Evolutionary conservation across 306 rosid genomes (phyloP).

Genomic region (Dalbergia cultrata): DNA sequence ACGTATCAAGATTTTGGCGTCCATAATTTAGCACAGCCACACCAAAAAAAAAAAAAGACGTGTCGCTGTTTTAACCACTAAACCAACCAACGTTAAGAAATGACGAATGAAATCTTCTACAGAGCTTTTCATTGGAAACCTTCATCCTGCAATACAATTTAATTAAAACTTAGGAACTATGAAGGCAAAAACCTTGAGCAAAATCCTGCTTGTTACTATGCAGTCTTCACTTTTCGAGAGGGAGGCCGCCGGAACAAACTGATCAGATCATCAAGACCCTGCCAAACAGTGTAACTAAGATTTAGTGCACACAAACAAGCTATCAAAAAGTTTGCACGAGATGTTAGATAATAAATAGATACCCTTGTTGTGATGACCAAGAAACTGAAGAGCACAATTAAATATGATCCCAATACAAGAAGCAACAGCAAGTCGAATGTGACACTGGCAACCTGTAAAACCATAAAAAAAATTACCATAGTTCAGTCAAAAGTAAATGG

Average conservation of each 20-base stretch:
- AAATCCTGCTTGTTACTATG: slow-evolving; percentile 52
- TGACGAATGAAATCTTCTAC: slow-evolving; percentile 30
- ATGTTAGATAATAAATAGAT: slow-evolving; percentile 31
- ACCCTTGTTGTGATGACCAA: slow-evolving; percentile 67
- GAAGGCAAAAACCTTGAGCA: slow-evolving; percentile 32
- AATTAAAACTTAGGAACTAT: slow-evolving; percentile 35
- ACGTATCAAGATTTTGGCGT: slow-evolving; percentile 51
- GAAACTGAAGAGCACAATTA: slow-evolving; percentile 61
- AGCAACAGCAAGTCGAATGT: slow-evolving; percentile 96
- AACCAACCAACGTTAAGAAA: slow-evolving; percentile 36
- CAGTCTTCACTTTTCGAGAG: slow-evolving; percentile 94
- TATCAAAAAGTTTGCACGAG: slow-evolving; percentile 20
- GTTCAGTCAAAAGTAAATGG: background rate
- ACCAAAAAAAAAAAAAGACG: slow-evolving; percentile 13
- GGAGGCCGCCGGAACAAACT: slow-evolving; percentile 95
- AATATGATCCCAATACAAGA: slow-evolving; percentile 66
- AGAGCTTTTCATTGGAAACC: slow-evolving; percentile 40
- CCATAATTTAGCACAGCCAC: slow-evolving; percentile 37
- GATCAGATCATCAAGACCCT: slow-evolving; percentile 98
- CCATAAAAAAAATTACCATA: slow-evolving; percentile 40
- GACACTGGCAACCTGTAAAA: slow-evolving; percentile 92
- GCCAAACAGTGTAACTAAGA: slow-evolving; percentile 43
- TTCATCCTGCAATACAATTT: slow-evolving; percentile 38
- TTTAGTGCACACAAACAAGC: slow-evolving; percentile 26
- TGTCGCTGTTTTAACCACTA: slow-evolving; percentile 40